Percentiles rank a stretch among this genome's conserved stretches.
Conservation (phyloP, 768 basidiomycete genomes). For the Phaeotremella skinneri region DNA sequence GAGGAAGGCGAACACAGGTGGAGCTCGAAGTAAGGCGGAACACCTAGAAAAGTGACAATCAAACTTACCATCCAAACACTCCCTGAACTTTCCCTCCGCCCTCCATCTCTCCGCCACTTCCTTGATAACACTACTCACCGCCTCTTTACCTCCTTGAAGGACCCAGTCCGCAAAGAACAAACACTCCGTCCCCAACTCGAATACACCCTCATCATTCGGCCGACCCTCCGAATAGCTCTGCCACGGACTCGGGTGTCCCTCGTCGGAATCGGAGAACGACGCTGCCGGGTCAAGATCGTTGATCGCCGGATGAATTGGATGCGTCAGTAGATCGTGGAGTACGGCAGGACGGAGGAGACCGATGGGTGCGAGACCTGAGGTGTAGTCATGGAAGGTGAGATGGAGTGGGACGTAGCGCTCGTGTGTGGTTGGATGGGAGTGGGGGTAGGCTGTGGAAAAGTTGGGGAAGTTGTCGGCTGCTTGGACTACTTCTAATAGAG, state of each 20-base stretch:
- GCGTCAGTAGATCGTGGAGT: constrained; percentile 24
- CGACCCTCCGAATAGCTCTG: background rate
- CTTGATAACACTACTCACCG: constrained; percentile 26
- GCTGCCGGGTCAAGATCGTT: background rate
- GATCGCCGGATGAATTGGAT: background rate
- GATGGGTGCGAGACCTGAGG: constrained; percentile 47
- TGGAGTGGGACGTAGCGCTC: constrained; percentile 43
- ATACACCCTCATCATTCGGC: background rate
- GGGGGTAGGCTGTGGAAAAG: constrained; percentile 19
- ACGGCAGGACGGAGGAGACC: constrained; percentile 53
- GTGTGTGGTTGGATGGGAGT: constrained; percentile 18
- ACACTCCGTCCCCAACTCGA: constrained; percentile 54
- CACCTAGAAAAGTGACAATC: too few relatives aligned
- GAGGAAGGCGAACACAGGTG: too few relatives aligned
- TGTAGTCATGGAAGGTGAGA: constrained; percentile 35
- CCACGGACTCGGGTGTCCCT: background rate
- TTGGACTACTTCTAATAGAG: constrained; percentile 18
- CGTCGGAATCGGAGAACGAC: background rate
- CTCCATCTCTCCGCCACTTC: constrained; percentile 46
- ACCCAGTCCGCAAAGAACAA: constrained; percentile 41
- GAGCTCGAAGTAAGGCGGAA: too few relatives aligned
- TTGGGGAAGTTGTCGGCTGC: constrained; percentile 41
- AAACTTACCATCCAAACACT: constrained; percentile 48
- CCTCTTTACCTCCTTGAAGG: constrained; percentile 22
- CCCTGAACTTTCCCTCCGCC: constrained; percentile 44